Evolutionary conservation across 2,329 filamentous ascomycete genomes (phyloP).

Genomic region (Colletotrichum sp.): DNA sequence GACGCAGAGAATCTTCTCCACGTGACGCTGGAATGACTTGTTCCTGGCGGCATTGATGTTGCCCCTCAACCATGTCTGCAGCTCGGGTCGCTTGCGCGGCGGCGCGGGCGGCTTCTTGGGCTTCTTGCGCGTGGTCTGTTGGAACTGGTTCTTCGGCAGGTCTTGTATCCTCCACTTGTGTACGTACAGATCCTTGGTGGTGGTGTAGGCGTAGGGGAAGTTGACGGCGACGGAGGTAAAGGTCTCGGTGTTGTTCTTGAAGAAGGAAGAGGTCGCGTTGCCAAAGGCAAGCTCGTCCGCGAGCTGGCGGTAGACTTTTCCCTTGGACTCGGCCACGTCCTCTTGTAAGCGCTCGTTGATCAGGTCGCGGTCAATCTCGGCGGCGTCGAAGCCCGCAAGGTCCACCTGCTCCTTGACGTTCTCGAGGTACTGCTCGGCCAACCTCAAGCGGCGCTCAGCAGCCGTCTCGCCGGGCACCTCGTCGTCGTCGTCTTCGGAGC

Average conservation of each 20-base stretch:
- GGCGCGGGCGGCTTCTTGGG: constrained; percentile 62
- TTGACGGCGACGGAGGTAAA: constrained; percentile 83
- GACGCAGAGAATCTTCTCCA: constrained; percentile 79
- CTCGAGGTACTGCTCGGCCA: constrained; percentile 92
- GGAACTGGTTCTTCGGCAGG: constrained; percentile 63
- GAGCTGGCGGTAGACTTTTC: constrained; percentile 83
- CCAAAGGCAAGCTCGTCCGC: constrained; percentile 75
- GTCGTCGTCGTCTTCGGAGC: constrained; percentile 63
- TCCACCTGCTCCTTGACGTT: constrained; percentile 86
- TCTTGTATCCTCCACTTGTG: constrained; percentile 89
- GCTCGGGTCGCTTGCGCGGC: constrained; percentile 65
- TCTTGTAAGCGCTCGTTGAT: constrained; percentile 90
- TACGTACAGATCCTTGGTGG: constrained; percentile 82
- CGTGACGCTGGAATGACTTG: constrained; percentile 76
- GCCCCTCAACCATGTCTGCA: constrained; percentile 67
- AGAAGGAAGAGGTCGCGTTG: constrained; percentile 71
- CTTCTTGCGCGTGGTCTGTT: constrained; percentile 60
- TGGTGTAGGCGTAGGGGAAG: constrained; percentile 84
- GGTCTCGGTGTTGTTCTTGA: constrained; percentile 77
- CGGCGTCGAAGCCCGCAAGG: constrained; percentile 88
- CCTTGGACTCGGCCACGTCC: constrained; percentile 91
- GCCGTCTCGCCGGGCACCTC: constrained; percentile 79
- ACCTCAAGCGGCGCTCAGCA: constrained; percentile 81
- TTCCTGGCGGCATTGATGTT: constrained; percentile 65
- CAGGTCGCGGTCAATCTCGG: constrained; percentile 89